Conservation (phyloP, 306 rosid genomes). For the Acmispon strigosus region DNA sequence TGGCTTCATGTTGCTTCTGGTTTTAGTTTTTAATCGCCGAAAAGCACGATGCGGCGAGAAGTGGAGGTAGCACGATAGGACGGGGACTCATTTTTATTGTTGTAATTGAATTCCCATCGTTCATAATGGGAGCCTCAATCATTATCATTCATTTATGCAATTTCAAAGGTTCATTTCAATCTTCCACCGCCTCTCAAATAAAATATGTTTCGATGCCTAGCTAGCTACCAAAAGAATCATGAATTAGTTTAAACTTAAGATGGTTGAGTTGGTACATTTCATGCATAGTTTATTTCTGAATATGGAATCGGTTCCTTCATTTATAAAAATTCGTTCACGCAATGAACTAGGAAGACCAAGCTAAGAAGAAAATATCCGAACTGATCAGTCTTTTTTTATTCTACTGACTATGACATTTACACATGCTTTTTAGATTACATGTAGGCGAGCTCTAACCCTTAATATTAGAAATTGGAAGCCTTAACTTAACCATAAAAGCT, state of each 20-base stretch:
- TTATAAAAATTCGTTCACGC: background rate
- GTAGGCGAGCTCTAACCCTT: too few species aligned
- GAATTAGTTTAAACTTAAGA: background rate
- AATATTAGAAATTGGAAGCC: too few species aligned
- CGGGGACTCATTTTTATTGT: background rate
- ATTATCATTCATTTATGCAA: background rate
- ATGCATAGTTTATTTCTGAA: background rate
- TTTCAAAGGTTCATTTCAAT: background rate
- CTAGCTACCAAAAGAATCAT: background rate
- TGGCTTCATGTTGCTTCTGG: background rate
- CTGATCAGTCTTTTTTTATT: too few species aligned
- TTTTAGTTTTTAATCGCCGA: background rate
- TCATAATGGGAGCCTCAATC: constrained; percentile 3
- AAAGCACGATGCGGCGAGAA: background rate
- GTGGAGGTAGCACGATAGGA: background rate
- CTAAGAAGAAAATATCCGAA: too few species aligned
- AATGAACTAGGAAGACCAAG: too few species aligned
- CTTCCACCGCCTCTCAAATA: background rate
- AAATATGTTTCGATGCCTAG: background rate
- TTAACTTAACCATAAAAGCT: too few species aligned
- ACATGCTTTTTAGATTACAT: too few species aligned
- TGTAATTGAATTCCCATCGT: background rate
- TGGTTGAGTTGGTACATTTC: too few species aligned
- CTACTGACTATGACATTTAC: too few species aligned
- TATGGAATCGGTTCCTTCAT: background rate